These are phyloP conservation scores for Beauveria caledonica DNA, from an alignment of 2,329 filamentous ascomycete species.

Conservation along the genomic window DNA sequence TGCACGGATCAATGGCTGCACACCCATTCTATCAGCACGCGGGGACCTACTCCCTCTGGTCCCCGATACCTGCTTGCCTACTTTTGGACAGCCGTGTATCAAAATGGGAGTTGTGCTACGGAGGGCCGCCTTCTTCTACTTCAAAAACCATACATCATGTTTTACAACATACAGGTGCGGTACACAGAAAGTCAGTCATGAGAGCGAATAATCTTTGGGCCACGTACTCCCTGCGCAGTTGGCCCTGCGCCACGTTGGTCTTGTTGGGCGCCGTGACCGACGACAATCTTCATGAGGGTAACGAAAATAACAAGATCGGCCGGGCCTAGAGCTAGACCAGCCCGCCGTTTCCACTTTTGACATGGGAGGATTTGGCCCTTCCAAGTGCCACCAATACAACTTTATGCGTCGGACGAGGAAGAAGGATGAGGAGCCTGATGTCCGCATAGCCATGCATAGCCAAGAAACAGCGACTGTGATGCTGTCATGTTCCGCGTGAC, in stretches of 20 bases:
- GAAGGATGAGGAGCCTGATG: not conserved
- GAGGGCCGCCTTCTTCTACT: no score
- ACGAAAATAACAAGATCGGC: not conserved
- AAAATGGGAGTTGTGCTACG: not conserved
- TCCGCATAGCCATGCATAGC: not conserved
- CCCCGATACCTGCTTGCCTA: not conserved
- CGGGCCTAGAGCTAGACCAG: not conserved
- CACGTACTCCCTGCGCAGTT: not conserved
- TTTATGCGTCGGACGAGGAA: not conserved
- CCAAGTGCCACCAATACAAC: not conserved
- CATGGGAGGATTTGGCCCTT: not conserved
- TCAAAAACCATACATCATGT: not conserved
- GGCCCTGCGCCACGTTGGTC: not conserved
- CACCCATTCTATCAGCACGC: no score
- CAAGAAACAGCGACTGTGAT: not conserved
- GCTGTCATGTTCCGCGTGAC: not conserved
- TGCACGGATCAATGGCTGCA: not conserved
- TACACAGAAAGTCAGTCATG: not conserved
- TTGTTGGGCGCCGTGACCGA: not conserved
- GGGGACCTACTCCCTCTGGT: not conserved
- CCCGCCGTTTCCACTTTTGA: not conserved
- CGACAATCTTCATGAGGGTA: not conserved
- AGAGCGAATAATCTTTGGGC: not conserved
- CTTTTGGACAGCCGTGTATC: not conserved
- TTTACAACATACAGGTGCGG: not conserved